phyloP scores from a whole-genome alignment of 352 stramenopile species.

The Phytophthora ohioensis region DNA sequence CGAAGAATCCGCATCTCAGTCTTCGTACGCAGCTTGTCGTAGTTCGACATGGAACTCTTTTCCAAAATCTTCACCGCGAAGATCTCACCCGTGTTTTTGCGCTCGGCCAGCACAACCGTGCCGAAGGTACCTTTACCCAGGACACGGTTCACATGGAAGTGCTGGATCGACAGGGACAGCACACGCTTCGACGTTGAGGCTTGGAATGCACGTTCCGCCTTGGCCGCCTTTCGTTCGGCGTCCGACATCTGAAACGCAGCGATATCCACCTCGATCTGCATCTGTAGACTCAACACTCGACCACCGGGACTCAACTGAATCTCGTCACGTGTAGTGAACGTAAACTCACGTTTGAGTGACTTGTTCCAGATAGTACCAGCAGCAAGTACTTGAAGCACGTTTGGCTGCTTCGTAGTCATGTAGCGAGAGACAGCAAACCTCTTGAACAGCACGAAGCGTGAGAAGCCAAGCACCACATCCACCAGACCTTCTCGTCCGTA shows the following conservation, averaged over 20 bases:
- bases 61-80: constrained; percentile 95
- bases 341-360: constrained; percentile 76
- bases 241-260: constrained; percentile 84
- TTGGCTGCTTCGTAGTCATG: constrained; percentile 83
- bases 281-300: constrained; percentile 79
- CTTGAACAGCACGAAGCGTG: constrained; percentile 78
- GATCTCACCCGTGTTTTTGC: constrained; percentile 87
- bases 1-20: constrained; percentile 92
- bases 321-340: constrained; percentile 86
- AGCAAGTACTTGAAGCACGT: constrained; percentile 79
- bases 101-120: constrained; percentile 89
- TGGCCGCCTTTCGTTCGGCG: constrained; percentile 70
- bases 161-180: constrained; percentile 89
- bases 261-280: constrained; percentile 89
- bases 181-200: constrained; percentile 84
- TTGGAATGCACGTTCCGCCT: constrained; percentile 72
- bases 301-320: constrained; percentile 79
- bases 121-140: constrained; percentile 96
- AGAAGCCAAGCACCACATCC: constrained; percentile 78
- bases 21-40: constrained; percentile 94
- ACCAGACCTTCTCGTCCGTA: constrained; percentile 86
- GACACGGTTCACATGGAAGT: constrained; percentile 96
- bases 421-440: constrained; percentile 77
- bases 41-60: constrained; percentile 92
- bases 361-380: constrained; percentile 87